Evolutionary conservation across 1,139 yeast species (phyloP), one percentile per base, ranked within the genome.

Genomic region (Debaryomyces sp.): DNA sequence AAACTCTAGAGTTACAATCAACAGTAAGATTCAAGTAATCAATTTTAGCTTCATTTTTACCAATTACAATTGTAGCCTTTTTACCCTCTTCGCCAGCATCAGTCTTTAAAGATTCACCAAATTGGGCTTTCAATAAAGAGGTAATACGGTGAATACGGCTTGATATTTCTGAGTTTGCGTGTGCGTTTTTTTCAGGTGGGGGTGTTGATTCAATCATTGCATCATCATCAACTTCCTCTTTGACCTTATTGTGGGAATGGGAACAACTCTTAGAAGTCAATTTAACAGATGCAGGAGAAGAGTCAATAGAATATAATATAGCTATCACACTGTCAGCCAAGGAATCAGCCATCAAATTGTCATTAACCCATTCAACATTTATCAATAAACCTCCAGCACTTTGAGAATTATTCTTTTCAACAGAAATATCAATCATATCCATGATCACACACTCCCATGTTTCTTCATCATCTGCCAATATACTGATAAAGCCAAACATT

Each of bases 291-390:
- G 97, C 96, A 3, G 97, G 97, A 0, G 97, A 86, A 0, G 97
- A 86, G 63, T 94, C 99, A 39, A 94, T 95, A 39, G 96, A 89
- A 64, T 94, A 79, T 33, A 94, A 70, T 40, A 94, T 90, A 1
- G 97, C 97, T 51, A 95, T 80, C 2, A 91, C 89, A 39, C 97
- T 87, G 62, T 94, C 99, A 0, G 99, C 99, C 57, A 94, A 82
- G 0, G 97, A 87, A 60, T 94, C 99, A 48, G 90, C 92, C 75
- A 91, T 82, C 36, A 74, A 60, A 47, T 89, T 77, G 53, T 92
- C 95, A 55, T 96, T 94, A 23, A 85, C 81, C 99, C 99, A 94
- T 64, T 90, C 96, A 21, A 94, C 85, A 0, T 85, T 78, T 15
- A 85, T 81, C 23, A 74, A 56, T 40, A 73, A 61, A 1, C 64